A percentile compares a stretch with the other conserved stretches of the same genome.
These are phyloP conservation scores for Solanum arcanum DNA, from an alignment of 257 asterid species.

Conservation along the genomic window DNA sequence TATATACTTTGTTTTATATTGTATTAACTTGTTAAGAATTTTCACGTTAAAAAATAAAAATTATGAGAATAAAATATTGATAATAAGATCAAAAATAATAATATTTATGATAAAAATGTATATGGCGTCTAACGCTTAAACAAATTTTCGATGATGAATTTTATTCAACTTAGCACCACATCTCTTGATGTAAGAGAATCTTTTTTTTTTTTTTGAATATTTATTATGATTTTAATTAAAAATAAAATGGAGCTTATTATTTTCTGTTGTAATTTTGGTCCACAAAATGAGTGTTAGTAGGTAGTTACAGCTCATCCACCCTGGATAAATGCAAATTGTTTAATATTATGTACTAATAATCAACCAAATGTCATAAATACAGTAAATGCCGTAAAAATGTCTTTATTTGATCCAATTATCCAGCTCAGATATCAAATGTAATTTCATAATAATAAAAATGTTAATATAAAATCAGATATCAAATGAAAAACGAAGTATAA, in stretches of 20 bases:
- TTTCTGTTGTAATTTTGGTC: background rate
- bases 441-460: too few species aligned
- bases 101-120: too few species aligned
- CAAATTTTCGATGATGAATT: accelerated
- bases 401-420: background rate
- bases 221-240: background rate
- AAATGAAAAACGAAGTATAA: too few species aligned
- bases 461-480: too few species aligned
- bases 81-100: too few species aligned
- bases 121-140: background rate
- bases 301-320: constrained; percentile 29
- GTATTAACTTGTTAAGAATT: too few species aligned
- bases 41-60: too few species aligned
- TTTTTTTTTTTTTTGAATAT: too few species aligned
- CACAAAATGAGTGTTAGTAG: background rate
- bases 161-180: too few species aligned
- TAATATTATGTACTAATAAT: background rate
- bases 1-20: too few species aligned
- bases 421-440: too few species aligned
- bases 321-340: background rate
- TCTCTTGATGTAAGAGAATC: background rate
- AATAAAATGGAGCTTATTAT: background rate
- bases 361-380: background rate
- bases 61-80: background rate
- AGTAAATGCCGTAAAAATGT: background rate